Conservation (phyloP, 2,329 filamentous ascomycete species). For the Stylonectria norvegica region DNA sequence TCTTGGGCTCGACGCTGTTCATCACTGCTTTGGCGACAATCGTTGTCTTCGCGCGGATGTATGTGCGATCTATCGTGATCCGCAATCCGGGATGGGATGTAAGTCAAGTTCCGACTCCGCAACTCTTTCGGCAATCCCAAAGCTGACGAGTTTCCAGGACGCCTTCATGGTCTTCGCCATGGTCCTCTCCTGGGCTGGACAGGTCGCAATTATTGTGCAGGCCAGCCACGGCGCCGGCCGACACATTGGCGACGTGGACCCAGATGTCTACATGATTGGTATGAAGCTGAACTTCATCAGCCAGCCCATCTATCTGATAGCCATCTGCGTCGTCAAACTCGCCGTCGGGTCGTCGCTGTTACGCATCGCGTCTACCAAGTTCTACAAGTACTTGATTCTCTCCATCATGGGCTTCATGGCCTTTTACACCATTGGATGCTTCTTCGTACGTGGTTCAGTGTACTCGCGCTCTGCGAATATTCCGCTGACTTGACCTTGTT, state of each 20-base stretch:
- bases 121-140: not conserved
- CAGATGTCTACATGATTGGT: slow-evolving; percentile 32
- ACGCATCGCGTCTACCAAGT: slow-evolving; percentile 37
- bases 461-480: rapidly evolving
- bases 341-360: slow-evolving; percentile 40
- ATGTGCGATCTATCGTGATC: slow-evolving; percentile 45
- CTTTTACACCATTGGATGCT: slow-evolving; percentile 31
- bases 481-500: not conserved
- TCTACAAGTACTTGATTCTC: slow-evolving; percentile 35
- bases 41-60: slow-evolving; percentile 40
- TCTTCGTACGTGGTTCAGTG: slow-evolving; percentile 32
- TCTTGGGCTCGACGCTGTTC: slow-evolving; percentile 39
- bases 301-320: slow-evolving; percentile 43
- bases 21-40: slow-evolving; percentile 37
- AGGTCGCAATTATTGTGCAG: slow-evolving; percentile 38
- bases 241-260: slow-evolving; percentile 41
- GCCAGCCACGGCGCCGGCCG: slow-evolving; percentile 43
- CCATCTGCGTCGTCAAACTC: slow-evolving; percentile 41
- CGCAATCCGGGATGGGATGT: slow-evolving; percentile 47
- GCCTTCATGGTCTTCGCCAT: slow-evolving; percentile 28
- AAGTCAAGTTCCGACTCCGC: slow-evolving; percentile 8
- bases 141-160: slow-evolving; percentile 20
- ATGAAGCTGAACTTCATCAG: slow-evolving; percentile 42
- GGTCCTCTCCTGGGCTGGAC: slow-evolving; percentile 35
- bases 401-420: slow-evolving; percentile 37